A percentile compares a stretch with the other conserved stretches of the same genome.
Conservation (phyloP, 768 basidiomycete genomes). For the Termitomyces sp. region DNA sequence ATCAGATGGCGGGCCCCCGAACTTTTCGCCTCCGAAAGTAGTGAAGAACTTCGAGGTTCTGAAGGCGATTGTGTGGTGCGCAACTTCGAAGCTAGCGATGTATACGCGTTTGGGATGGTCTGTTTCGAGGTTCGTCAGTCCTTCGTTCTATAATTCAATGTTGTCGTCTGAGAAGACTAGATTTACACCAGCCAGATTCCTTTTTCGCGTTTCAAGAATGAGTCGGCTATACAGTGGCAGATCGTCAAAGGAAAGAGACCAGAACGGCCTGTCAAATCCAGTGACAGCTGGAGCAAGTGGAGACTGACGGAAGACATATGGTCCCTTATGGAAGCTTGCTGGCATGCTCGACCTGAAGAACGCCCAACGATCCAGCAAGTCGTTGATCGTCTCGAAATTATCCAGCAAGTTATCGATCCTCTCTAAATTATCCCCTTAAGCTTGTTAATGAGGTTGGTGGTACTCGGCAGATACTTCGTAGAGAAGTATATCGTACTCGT, state of each 20-base stretch:
- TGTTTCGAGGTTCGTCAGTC: not conserved
- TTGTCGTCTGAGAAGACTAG: not conserved
- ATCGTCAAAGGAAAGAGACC: not conserved
- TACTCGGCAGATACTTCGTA: too few relatives aligned
- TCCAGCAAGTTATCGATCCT: too few relatives aligned
- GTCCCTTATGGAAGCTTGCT: slow-evolving; percentile 3
- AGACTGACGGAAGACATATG: not conserved
- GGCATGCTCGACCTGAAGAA: not conserved
- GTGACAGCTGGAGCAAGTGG: slow-evolving; percentile 1
- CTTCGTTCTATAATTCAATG: not conserved
- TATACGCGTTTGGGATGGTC: not conserved
- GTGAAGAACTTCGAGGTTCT: not conserved
- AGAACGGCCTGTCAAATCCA: not conserved
- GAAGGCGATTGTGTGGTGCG: not conserved
- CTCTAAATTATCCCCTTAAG: too few relatives aligned
- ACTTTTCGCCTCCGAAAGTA: not conserved
- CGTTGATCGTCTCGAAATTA: not conserved
- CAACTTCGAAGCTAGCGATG: not conserved
- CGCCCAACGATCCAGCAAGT: not conserved
- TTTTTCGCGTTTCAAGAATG: not conserved
- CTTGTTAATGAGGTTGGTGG: too few relatives aligned
- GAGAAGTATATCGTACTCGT: too few relatives aligned
- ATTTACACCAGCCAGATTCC: not conserved
- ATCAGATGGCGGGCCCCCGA: not conserved
- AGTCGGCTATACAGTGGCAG: not conserved